Conservation (phyloP, 495 filamentous ascomycete species). For the Hyaloscypha hepaticicola region DNA sequence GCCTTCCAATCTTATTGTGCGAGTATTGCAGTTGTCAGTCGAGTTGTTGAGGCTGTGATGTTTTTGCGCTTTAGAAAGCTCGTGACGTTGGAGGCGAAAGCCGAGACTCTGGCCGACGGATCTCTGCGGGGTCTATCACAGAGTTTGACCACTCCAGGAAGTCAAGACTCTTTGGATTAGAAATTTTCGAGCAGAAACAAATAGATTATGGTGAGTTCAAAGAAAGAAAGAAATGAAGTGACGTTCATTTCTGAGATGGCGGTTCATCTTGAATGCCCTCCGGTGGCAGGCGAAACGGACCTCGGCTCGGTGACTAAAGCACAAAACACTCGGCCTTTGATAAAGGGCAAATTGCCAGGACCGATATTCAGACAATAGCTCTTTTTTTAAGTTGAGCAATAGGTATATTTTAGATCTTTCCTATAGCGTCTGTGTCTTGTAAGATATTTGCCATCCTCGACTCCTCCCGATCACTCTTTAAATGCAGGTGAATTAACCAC, state of each 20-base stretch:
- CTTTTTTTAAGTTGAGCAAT: no score
- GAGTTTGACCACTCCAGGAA: background rate
- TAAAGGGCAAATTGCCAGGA: no score
- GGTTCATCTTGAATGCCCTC: background rate
- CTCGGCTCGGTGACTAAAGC: background rate
- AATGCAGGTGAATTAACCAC: no score
- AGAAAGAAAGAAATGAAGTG: no score
- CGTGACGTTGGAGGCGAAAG: slow-evolving; percentile 9
- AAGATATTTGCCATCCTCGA: no score
- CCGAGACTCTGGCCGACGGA: background rate
- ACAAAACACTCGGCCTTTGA: background rate
- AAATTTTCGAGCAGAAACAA: background rate
- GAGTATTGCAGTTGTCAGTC: background rate
- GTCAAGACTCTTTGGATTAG: background rate
- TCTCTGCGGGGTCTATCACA: background rate
- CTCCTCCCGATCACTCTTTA: no score
- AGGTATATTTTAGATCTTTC: no score
- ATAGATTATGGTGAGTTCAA: background rate
- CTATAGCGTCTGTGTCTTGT: no score
- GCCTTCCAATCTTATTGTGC: background rate
- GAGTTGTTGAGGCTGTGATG: background rate
- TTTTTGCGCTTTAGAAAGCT: background rate
- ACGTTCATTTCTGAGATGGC: background rate
- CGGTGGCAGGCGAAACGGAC: background rate
- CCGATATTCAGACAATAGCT: no score